Evolutionary conservation across 1,139 yeast species (phyloP).

Genomic region (Sugiyamaella sp.): DNA sequence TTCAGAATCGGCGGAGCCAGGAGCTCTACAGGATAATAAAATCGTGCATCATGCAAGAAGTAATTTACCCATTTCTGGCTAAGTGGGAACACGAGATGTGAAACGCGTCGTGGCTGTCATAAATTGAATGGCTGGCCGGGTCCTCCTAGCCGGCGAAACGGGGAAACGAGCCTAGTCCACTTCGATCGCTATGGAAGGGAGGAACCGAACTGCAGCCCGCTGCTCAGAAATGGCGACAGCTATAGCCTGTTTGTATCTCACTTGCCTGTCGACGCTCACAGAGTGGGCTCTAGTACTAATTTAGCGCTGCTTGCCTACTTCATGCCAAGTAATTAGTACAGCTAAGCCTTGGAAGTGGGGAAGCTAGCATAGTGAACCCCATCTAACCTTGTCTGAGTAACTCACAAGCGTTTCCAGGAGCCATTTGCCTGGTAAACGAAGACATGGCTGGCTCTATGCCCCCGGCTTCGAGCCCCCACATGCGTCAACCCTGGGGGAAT

Average conservation of each 20-base stretch:
- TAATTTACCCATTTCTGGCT: constrained; percentile 6
- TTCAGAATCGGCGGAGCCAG: too few relatives aligned
- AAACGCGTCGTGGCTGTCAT: constrained; percentile 1
- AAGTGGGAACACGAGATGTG: background rate
- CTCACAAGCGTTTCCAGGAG: background rate
- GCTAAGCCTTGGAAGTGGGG: constrained; percentile 1
- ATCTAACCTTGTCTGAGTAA: background rate
- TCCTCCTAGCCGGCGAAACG: background rate
- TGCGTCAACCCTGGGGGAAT: background rate
- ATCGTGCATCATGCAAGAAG: background rate
- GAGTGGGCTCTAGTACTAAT: background rate
- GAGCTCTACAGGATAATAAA: background rate
- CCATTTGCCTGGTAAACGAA: background rate
- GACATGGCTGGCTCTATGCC: background rate
- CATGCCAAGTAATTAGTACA: background rate
- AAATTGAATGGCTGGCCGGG: constrained; percentile 1
- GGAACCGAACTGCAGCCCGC: too few relatives aligned
- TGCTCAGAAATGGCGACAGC: background rate
- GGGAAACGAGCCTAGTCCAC: background rate
- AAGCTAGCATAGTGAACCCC: background rate
- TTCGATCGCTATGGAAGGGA: too few relatives aligned
- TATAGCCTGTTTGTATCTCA: background rate
- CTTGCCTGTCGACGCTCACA: background rate
- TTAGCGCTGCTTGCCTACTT: background rate
- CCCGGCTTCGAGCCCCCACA: background rate